Conservation (phyloP, 306 rosid genomes). For the Cajanus cajan region DNA sequence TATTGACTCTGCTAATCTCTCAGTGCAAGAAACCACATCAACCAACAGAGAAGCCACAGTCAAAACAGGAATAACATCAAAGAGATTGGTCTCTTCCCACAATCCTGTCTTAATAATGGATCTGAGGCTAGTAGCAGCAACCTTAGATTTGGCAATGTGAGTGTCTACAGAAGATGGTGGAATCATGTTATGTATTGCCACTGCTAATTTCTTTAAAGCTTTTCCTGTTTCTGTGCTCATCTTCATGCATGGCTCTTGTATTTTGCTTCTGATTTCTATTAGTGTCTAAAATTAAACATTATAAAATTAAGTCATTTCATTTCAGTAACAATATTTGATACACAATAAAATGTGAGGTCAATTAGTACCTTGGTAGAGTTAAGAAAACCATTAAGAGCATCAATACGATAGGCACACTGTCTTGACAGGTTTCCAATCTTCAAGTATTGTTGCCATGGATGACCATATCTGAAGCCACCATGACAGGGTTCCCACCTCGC, state of each 20-base stretch:
- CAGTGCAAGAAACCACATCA: conserved; percentile 39
- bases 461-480: conserved; percentile 41
- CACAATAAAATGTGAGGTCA: not conserved
- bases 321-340: not conserved
- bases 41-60: conserved; percentile 34
- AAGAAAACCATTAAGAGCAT: conserved; percentile 47
- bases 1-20: conserved; percentile 36
- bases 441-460: conserved; percentile 60
- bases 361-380: conserved; percentile 24
- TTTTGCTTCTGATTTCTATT: conserved; percentile 26
- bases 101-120: conserved; percentile 21
- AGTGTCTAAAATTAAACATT: conserved; percentile 22
- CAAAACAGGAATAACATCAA: conserved; percentile 30
- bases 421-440: conserved; percentile 49
- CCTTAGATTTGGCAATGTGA: conserved; percentile 34
- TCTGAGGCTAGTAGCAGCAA: conserved; percentile 27
- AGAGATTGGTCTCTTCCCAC: conserved; percentile 23
- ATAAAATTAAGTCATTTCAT: not conserved
- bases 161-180: conserved; percentile 22
- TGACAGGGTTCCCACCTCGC: conserved; percentile 66
- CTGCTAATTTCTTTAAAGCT: conserved; percentile 38
- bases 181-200: conserved; percentile 33
- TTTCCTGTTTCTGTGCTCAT: conserved; percentile 43
- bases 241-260: conserved; percentile 41
- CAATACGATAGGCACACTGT: conserved; percentile 49